Conservation (phyloP, 495 filamentous ascomycete genomes). For the Neurospora sp. region DNA sequence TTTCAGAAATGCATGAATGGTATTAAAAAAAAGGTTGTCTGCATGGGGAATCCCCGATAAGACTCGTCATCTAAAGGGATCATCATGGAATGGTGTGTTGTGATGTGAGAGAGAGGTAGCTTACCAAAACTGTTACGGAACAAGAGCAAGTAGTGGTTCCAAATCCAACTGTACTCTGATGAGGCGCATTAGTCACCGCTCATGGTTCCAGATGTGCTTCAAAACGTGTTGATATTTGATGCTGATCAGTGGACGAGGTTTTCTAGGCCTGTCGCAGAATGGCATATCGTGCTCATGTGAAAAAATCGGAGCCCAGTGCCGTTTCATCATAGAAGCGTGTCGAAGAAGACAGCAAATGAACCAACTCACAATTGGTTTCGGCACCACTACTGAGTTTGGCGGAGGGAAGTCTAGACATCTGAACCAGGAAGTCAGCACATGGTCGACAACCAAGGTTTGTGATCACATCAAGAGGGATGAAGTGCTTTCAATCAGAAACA, state of each 20-base stretch:
- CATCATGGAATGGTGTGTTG: constrained; percentile 42
- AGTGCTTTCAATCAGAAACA: constrained; percentile 61
- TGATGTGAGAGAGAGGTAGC: constrained; percentile 1
- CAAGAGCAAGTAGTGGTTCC: not conserved
- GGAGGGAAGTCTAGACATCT: not conserved
- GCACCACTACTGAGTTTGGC: not conserved
- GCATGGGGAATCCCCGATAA: constrained; percentile 72
- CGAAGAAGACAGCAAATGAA: constrained; percentile 8
- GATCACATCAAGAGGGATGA: constrained; percentile 3
- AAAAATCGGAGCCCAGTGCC: constrained; percentile 99
- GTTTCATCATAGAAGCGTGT: constrained; percentile 68
- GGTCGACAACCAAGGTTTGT: not conserved
- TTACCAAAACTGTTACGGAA: not conserved
- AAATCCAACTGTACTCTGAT: not conserved
- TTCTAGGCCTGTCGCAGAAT: constrained; percentile 99
- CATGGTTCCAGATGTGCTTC: constrained; percentile 10
- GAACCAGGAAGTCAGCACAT: constrained; percentile 9
- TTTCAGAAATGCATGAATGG: constrained; percentile 76
- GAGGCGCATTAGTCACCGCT: not conserved
- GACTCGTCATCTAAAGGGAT: constrained; percentile 79
- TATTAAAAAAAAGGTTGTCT: constrained; percentile 56
- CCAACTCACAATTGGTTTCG: constrained; percentile 8
- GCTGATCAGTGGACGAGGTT: constrained; percentile 97
- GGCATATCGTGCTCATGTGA: constrained; percentile 75
- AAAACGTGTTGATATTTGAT: constrained; percentile 10